These are phyloP conservation scores for Hymenoscyphus linearis DNA, from an alignment of 2,329 filamentous ascomycete genomes.

Conservation along the genomic window DNA sequence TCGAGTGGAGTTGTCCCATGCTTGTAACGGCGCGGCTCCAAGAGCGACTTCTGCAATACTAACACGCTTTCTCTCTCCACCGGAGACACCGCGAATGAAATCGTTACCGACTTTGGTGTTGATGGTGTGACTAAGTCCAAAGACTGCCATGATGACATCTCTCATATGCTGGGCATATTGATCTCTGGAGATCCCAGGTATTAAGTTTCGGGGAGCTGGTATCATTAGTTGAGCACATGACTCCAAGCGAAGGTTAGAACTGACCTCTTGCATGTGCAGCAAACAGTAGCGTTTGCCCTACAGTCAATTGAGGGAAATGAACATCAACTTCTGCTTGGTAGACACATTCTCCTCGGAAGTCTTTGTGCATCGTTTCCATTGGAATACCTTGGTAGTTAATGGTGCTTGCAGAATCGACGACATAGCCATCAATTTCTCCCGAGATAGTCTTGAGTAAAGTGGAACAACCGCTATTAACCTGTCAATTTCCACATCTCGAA, in stretches of 20 bases:
- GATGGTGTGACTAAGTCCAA: constrained; percentile 66
- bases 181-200: constrained; percentile 54
- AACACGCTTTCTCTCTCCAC: constrained; percentile 73
- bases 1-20: constrained; percentile 70
- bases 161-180: constrained; percentile 47
- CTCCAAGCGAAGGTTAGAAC: background rate
- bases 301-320: constrained; percentile 73
- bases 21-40: constrained; percentile 53
- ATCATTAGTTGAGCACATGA: background rate
- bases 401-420: constrained; percentile 42
- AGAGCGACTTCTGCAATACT: constrained; percentile 69
- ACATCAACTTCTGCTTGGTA: constrained; percentile 74
- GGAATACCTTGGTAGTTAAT: constrained; percentile 58
- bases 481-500: background rate
- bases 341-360: constrained; percentile 61
- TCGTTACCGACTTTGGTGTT: constrained; percentile 73
- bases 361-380: constrained; percentile 45
- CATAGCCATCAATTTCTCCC: constrained; percentile 51
- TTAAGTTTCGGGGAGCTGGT: constrained; percentile 56
- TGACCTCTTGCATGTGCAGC: constrained; percentile 56
- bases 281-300: constrained; percentile 69
- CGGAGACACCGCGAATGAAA: constrained; percentile 65
- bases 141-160: constrained; percentile 62
- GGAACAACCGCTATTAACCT: constrained; percentile 48
- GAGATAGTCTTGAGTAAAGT: constrained; percentile 57